Base-by-base conservation (phyloP, 139 green algal genomes). In the Picochlorum sp. region DNA sequence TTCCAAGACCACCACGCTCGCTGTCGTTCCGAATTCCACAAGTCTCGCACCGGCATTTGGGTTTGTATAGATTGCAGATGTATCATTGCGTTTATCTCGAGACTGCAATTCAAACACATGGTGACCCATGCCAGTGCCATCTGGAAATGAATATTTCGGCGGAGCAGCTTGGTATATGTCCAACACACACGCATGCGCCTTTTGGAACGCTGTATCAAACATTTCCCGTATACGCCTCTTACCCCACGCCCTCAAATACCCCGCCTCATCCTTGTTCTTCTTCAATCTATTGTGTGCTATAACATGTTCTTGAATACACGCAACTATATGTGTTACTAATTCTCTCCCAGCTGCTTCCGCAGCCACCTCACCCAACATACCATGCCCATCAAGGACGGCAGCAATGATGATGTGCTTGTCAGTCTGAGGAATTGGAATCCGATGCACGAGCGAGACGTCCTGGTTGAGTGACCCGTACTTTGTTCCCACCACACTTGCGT, bases 21-120 rank as follows among this genome's bases (percentile, higher is more conserved):
- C 80, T 4, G 82, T 87, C 32, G 70, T 81, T 46, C 84, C 84
- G 54, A 78, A 89, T 69, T 90, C 84, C 23, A 90, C 60, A 5
- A 78, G 51, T 14, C 69, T 47, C 7, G 47, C 26, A 1, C 41
- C 52, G 1, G 30, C 20, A 54, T 0, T 15, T 14, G 10, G 18
- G 49, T 70, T 32, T 9, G n/a, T 69, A 58, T 69, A 69, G 6
- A 32, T 24, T 30, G 26, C 26, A 30, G 26, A 3, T 30, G 26
- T 30, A 30, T 30, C 3, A 13, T 4, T 26, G 9, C n/a, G 18
- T 50, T 50, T 7, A 3, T 52, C 47, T 24, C 18, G 8, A n/a
- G 16, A 10, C n/a, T 54, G 18, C 13, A 54, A 21, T 54, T 54
- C 47, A 21, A 54, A 54, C 16, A 54, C 11, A 7, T 18, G 8